Evolutionary conservation across 345 rosid species (phyloP), one percentile per base, ranked within the genome.

Genomic region (Gossypium thurberi): DNA sequence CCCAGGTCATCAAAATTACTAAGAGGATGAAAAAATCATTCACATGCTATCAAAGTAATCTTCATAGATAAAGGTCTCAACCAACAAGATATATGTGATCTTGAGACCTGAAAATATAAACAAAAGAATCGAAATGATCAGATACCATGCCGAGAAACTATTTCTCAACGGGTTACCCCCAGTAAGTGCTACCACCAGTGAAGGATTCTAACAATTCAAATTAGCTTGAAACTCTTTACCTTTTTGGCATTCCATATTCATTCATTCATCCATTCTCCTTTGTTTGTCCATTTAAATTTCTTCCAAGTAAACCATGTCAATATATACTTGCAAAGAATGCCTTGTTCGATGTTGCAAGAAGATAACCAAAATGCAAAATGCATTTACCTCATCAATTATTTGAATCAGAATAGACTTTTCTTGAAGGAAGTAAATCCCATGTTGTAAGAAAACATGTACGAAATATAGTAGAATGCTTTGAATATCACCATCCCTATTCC

Each of bases 41-140:
- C 76, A 82, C 88, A 80, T 81, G 6, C 65, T 46, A 33, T 26
- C 52, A n/a, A 73, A 74, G 42, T 33, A 33, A 42, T 50, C 48
- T 69, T 56, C 44, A 70, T 33, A 13, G 20, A 46, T 28, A 60
- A 68, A 76, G 74, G 65, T 77, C 75, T 52, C 72, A 70, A 47
- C 42, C 55, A 72, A 57, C 58, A 68, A 57, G 52, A 58, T 52
- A 58, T 44, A 59, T 77, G 44, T 6, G 57, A 17, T 66, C 65
- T 70, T 46, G 44, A 42, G 50, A 65, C 58, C 84, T 83, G 59
- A 21, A 43, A 20, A 14, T 46, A 7, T 44, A 33, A 75, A 8
- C 20, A 48, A 72, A 26, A 46, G n/a, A 59, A 21, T 14, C 59
- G 8, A 56, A 37, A 25, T 14, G 1, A 48, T 55, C 37, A 23